Evolutionary conservation across 345 rosid genomes (phyloP).

Genomic region (Geranium rotundifolium): DNA sequence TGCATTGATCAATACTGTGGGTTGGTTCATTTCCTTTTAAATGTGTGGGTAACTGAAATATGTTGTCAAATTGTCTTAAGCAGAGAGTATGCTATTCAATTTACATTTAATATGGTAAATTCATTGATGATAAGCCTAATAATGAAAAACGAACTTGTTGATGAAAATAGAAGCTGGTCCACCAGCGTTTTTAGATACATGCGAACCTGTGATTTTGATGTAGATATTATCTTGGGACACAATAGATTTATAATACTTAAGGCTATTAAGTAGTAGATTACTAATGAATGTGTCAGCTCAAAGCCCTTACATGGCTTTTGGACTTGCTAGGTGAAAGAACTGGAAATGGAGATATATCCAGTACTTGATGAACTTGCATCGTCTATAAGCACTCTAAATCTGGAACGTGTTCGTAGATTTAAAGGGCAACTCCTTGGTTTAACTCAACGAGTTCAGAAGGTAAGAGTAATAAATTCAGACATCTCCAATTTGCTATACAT

Average conservation of each 20-base stretch:
- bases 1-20: neutral
- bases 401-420: slow-evolving; percentile 78
- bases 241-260: too few relatives aligned
- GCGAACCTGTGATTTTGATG: too few relatives aligned
- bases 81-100: neutral
- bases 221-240: too few relatives aligned
- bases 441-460: slow-evolving; percentile 96
- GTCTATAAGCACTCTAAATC: slow-evolving; percentile 70
- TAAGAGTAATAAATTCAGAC: slow-evolving; percentile 12
- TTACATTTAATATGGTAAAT: neutral
- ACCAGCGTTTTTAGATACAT: too few relatives aligned
- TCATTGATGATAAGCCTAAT: neutral
- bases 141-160: too few relatives aligned
- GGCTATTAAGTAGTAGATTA: too few relatives aligned
- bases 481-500: neutral
- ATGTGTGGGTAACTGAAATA: too few relatives aligned
- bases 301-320: slow-evolving; percentile 1
- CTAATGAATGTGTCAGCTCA: too few relatives aligned
- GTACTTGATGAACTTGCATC: slow-evolving; percentile 81
- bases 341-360: slow-evolving; percentile 81
- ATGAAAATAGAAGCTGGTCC: too few relatives aligned
- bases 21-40: neutral
- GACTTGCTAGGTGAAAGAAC: slow-evolving; percentile 62
- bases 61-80: neutral
- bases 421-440: slow-evolving; percentile 85